Base-by-base conservation (phyloP, 2,329 filamentous ascomycete genomes). In the Arachnopeziza araneosa region DNA sequence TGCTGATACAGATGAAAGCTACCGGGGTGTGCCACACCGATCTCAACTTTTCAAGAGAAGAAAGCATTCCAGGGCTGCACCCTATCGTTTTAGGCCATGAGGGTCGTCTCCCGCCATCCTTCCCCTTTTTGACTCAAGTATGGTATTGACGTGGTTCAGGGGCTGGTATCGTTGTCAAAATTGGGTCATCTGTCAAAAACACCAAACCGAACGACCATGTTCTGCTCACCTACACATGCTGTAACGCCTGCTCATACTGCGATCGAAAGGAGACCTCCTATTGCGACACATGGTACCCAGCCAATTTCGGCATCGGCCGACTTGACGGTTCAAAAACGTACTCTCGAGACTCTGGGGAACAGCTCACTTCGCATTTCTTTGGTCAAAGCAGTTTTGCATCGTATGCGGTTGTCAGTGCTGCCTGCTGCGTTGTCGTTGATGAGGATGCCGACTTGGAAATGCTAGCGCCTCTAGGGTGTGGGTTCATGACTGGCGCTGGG, bases 401-500 rank as follows among this genome's bases (percentile, higher is more conserved):
- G 14, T 49, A 67, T 23, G 66, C 70, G 1, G 66, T 70, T 19
- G 36, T 44, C 36, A 44, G 36, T 44, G 36, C 36, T 44, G 5
- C 36, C 4, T 44, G 12, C 36, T 44, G 36, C 12, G 12, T 44
- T 19, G 36, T 44, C 4, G 36, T 44, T 14, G 36, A 44, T 12
- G 17, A 44, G 17, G 36, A 44, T 44, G 36, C 36, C 12, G 36
- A 44, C 36, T 44, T 44, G 36, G 36, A 44, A 12, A 44, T 44
- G 36, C 72, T 73, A 44, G 73, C 76, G 7, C 75, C 76, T 1
- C 66, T 79, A 22, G 76, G 76, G 0, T 79, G 77, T 62, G 76
- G 76, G 0, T 71, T 77, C 44, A 73, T 75, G 69, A 78, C 77
- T 2, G 77, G 76, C n/a, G 74, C 74, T 9, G 76, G 76, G 21